These are phyloP conservation scores for Rhodotorula mucilaginosa DNA, from an alignment of 1,284 basidiomycete genomes.

Conservation along the genomic window DNA sequence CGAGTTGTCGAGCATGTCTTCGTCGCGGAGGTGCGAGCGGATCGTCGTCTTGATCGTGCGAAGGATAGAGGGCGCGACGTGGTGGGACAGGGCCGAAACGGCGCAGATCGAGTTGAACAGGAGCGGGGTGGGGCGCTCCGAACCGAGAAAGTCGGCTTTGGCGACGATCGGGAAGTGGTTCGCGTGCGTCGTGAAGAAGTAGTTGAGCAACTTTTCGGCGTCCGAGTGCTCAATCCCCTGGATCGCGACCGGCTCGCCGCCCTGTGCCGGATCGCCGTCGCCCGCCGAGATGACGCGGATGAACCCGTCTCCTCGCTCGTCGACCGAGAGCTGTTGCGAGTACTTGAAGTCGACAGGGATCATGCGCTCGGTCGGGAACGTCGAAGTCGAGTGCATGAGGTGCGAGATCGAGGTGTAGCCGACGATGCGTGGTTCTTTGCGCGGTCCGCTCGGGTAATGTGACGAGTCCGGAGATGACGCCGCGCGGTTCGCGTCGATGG, in stretches of 20 bases:
- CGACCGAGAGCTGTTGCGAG: constrained; percentile 54
- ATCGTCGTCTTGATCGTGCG: constrained; percentile 82
- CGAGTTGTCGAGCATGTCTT: constrained; percentile 84
- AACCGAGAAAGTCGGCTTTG: constrained; percentile 74
- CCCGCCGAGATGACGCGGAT: constrained; percentile 62
- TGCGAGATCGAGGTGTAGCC: constrained; percentile 82
- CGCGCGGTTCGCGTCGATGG: constrained; percentile 12
- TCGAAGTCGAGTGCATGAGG: constrained; percentile 75
- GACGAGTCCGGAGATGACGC: constrained; percentile 23
- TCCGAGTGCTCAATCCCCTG: constrained; percentile 37
- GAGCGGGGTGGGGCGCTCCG: constrained; percentile 67
- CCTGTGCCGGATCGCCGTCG: constrained; percentile 29
- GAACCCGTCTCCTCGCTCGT: constrained; percentile 73
- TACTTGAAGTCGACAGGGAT: constrained; percentile 45
- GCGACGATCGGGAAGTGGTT: constrained; percentile 85
- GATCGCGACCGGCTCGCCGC: constrained; percentile 32
- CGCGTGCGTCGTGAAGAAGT: constrained; percentile 80
- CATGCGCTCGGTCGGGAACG: constrained; percentile 75
- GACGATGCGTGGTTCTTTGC: constrained; percentile 48
- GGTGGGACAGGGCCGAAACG: constrained; percentile 78
- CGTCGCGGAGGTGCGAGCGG: constrained; percentile 58
- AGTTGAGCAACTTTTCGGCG: constrained; percentile 56
- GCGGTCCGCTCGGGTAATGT: neutral
- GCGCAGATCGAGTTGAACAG: constrained; percentile 90
- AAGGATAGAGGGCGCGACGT: constrained; percentile 76